Percentiles rank a stretch among this genome's conserved stretches.
phyloP scores from a whole-genome alignment of 2,329 filamentous ascomycete genomes.

The Hypomyces rosellus region DNA sequence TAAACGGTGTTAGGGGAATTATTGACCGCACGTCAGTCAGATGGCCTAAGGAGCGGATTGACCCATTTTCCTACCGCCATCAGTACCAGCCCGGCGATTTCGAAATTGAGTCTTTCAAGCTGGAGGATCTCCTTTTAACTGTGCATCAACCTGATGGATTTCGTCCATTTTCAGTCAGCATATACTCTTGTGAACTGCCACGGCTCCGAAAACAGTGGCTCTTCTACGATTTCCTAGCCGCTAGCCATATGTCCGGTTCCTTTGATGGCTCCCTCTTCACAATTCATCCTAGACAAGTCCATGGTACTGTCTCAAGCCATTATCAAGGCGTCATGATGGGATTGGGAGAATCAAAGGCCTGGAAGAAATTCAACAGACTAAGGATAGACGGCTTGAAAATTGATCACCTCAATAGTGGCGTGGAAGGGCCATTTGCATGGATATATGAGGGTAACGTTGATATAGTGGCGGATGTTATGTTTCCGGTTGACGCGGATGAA shows the following conservation, averaged over 20 bases:
- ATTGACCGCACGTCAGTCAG: constrained; percentile 80
- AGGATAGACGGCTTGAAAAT: constrained; percentile 92
- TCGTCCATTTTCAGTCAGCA: constrained; percentile 90
- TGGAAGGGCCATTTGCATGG: constrained; percentile 93
- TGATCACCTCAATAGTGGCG: constrained; percentile 89
- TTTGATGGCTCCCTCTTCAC: constrained; percentile 96
- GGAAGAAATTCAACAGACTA: constrained; percentile 93
- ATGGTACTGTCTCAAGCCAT: constrained; percentile 62
- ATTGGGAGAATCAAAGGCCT: constrained; percentile 62
- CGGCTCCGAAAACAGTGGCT: constrained; percentile 92
- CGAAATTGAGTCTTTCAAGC: constrained; percentile 92
- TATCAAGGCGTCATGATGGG: constrained; percentile 48
- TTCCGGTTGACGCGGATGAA: constrained; percentile 81
- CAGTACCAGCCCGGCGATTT: constrained; percentile 89
- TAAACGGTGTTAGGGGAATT: constrained; percentile 88
- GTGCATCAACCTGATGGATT: constrained; percentile 86
- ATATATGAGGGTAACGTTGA: constrained; percentile 97
- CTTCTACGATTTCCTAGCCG: constrained; percentile 94
- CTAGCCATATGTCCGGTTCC: constrained; percentile 92
- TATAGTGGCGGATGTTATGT: constrained; percentile 92
- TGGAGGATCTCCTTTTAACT: constrained; percentile 88
- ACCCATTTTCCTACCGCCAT: constrained; percentile 83
- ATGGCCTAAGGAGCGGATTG: constrained; percentile 58
- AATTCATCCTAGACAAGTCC: constrained; percentile 88
- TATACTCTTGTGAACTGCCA: constrained; percentile 91